Evolutionary conservation across 2,329 filamentous ascomycete species (phyloP).

Genomic region (Westerdykella ornata): DNA sequence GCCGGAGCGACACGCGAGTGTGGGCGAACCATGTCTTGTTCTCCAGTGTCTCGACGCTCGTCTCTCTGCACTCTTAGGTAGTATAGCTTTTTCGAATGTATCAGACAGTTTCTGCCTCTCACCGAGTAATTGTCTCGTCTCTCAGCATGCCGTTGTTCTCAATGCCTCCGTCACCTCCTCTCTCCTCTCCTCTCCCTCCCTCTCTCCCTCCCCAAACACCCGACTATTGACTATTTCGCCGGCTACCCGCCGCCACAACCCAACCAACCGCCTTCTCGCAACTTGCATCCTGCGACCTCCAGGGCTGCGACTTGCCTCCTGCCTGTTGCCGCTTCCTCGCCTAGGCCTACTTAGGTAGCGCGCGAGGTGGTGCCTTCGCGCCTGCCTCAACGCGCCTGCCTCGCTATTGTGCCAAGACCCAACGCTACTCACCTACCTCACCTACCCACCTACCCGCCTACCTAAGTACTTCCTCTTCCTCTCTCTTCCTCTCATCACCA

Average conservation of each 20-base stretch:
- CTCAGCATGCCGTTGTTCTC: background rate
- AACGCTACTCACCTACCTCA: background rate
- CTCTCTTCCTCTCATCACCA: too few species aligned
- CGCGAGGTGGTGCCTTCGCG: too few species aligned
- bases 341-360: too few species aligned
- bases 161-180: background rate
- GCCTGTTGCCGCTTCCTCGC: too few species aligned
- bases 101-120: background rate
- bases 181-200: conserved; percentile 1
- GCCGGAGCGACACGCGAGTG: too few species aligned
- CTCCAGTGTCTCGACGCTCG: too few species aligned
- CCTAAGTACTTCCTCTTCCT: too few species aligned
- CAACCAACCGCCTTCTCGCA: background rate
- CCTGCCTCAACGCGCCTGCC: background rate
- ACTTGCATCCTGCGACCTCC: too few species aligned
- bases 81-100: background rate
- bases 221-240: background rate
- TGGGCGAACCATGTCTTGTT: too few species aligned
- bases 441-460: too few species aligned
- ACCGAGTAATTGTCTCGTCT: background rate
- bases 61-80: too few species aligned
- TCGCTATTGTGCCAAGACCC: background rate
- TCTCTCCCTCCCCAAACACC: background rate
- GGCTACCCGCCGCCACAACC: background rate
- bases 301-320: too few species aligned